Base-by-base conservation (phyloP, 108 stramenopile genomes). In the Schizochytrium sp. region DNA sequence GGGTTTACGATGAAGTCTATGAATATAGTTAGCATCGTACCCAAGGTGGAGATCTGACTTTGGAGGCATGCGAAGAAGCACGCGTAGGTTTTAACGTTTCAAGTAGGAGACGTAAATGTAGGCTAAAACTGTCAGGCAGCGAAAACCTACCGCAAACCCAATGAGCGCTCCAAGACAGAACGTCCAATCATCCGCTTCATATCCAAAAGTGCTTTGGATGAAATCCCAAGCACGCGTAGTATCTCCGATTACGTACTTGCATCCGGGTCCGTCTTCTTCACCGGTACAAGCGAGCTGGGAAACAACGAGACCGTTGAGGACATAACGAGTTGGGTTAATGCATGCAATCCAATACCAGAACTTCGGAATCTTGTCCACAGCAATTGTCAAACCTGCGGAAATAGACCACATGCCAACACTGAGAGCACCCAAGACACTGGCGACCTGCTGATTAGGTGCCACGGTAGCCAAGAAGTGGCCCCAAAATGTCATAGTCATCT, bases 361-460 rank as follows among this genome's bases (percentile, higher is more conserved):
- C 8, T 47, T 40, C 45, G 76, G 47, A 7, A 83, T 42, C 10
- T 83, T 53, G 50, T 53, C 28, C 10, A 83, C 53, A 55, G 50
- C 5, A 83, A 83, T 83, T n/a, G 19, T n/a, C 28, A 83, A 40
- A n/a, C 76, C 76, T 17, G 76, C 76, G 53, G n/a, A 38, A 10
- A 83, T 49, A 40, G 47, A 55, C 50, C 76, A 55, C 7, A 83
- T 38, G 7, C 76, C 76, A 3, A 83, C 19, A 7, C 38, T n/a
- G 47, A 83, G 10, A n/a, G 50, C 76, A 0, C 50, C 76, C 12
- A 83, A n/a, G 40, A 83, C 55, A 53, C 28, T 40, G 50, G 76
- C 76, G 50, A 83, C 76, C 45, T 17, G 28, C 76, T 83, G 50
- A 53, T 83, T 83, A 5, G 76, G 76, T n/a, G 76, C 5, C 50